Conservation (phyloP, 208 protist genomes). For the Wallacemonas collosoma region DNA sequence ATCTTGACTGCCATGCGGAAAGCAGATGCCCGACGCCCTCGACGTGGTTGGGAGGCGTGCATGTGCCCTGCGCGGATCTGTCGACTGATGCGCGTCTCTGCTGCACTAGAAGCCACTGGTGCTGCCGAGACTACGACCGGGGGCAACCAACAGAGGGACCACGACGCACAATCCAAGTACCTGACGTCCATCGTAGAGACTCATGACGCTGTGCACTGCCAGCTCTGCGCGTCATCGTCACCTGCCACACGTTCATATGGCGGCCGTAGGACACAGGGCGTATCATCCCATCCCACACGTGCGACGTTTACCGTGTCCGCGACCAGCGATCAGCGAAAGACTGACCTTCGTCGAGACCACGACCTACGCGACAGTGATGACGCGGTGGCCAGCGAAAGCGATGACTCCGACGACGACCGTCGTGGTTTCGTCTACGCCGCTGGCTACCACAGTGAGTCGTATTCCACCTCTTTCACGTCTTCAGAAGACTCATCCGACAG, state of each 20-base stretch:
- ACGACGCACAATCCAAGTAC: too few relatives aligned
- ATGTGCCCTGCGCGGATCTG: background rate
- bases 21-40: slow-evolving; percentile 28
- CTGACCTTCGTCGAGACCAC: background rate
- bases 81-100: background rate
- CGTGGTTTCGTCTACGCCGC: slow-evolving; percentile 16
- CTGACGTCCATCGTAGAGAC: too few relatives aligned
- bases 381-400: background rate
- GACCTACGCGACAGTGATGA: background rate
- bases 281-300: background rate
- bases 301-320: too few relatives aligned
- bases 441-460: slow-evolving; percentile 22
- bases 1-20: slow-evolving; percentile 32
- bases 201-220: background rate
- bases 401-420: background rate
- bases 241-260: background rate
- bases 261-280: background rate
- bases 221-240: background rate
- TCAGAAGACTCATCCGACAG: background rate
- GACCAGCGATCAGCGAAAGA: too few relatives aligned
- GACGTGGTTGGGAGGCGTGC: background rate
- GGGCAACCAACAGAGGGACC: too few relatives aligned
- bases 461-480: background rate
- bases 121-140: background rate
- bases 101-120: background rate